Evolutionary conservation across 768 basidiomycete species (phyloP), one percentile per base, ranked within the genome.

Genomic region (Calocera cornea): DNA sequence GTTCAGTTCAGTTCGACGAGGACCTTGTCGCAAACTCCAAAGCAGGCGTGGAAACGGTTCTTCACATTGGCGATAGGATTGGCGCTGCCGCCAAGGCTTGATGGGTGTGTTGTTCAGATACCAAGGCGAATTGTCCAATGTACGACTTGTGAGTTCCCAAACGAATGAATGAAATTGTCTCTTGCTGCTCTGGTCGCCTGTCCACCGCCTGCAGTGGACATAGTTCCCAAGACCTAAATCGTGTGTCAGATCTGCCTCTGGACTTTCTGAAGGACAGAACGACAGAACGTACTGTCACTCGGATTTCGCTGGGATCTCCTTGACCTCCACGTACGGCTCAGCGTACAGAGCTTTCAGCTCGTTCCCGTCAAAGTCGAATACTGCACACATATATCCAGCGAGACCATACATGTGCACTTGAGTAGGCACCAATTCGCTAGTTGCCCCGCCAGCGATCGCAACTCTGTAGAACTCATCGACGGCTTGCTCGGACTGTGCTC

Each of bases 21-120:
- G 89, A 92, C 74, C 73, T 92, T 63, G 70, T 84, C 31, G 69
- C 73, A 41, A 84, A 84, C 72, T 89, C 87, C 60, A 74, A 74
- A 68, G 64, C 76, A 66, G 66, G 81, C 19, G 77, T 86, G n/a
- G 89, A 90, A 76, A 89, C 87, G 5, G 74, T 88, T 14, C 79
- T 92, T 54, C 83, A 85, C 78, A 86, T 85, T 11, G 78, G 77
- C 12, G 76, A 76, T 72, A 71, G 73, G 71, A 76, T 78, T 49
- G 77, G 71, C 22, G 54, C 31, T 16, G 54, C 54, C 14, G 27
- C 27, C 7, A 29, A 27, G 5, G 54, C 31, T 27, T 50, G 49
- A 60, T 27, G 31, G 19, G 54, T 29, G 11, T 12, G 2, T 29
- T 12, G 22, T 33, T 60, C 7, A 16, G 54, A 60, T 33, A 16